Conservation (phyloP, 2,329 filamentous ascomycete genomes). For the Leptographium procerum region DNA sequence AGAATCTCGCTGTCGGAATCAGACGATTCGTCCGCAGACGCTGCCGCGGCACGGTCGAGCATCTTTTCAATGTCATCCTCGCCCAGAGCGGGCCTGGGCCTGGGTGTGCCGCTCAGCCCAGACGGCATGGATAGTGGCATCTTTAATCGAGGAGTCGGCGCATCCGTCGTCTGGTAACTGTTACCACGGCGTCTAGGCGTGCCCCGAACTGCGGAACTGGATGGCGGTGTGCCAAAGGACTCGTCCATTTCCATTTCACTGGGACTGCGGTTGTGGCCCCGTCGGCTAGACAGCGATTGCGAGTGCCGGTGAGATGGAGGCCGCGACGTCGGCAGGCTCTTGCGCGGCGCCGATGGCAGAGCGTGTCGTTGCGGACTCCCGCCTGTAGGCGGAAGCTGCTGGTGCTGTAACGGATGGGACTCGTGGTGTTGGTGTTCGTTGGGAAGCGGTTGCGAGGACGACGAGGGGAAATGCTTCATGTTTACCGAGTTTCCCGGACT, state of each 20-base stretch:
- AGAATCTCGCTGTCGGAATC: conserved; percentile 48
- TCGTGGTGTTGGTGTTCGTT: conserved; percentile 19
- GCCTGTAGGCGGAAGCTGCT: conserved; percentile 17
- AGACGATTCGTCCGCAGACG: conserved; percentile 38
- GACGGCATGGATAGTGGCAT: conserved; percentile 35
- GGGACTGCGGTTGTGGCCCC: conserved; percentile 16
- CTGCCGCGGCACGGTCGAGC: conserved; percentile 38
- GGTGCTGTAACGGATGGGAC: conserved; percentile 1
- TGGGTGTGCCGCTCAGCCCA: conserved; percentile 30
- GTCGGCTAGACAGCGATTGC: conserved; percentile 16
- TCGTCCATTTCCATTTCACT: conserved; percentile 39
- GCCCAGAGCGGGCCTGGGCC: conserved; percentile 30
- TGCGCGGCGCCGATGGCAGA: conserved; percentile 38
- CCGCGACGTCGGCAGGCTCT: conserved; percentile 38
- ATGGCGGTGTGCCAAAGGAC: conserved; percentile 22
- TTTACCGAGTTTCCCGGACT: conserved; percentile 62
- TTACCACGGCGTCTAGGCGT: conserved; percentile 30
- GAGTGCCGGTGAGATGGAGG: conserved; percentile 10
- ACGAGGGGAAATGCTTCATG: conserved; percentile 41
- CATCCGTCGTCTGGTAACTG: conserved; percentile 15
- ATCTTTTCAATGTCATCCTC: conserved; percentile 49
- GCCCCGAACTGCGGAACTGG: conserved; percentile 14
- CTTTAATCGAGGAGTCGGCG: conserved; percentile 22
- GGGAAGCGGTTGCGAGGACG: conserved; percentile 25
- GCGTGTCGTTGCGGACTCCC: conserved; percentile 23